A percentile compares a stretch with the other conserved stretches of the same genome.
These are phyloP conservation scores for Neoscytalidium dimidiatum DNA, from an alignment of 2,329 filamentous ascomycete genomes.

Conservation along the genomic window DNA sequence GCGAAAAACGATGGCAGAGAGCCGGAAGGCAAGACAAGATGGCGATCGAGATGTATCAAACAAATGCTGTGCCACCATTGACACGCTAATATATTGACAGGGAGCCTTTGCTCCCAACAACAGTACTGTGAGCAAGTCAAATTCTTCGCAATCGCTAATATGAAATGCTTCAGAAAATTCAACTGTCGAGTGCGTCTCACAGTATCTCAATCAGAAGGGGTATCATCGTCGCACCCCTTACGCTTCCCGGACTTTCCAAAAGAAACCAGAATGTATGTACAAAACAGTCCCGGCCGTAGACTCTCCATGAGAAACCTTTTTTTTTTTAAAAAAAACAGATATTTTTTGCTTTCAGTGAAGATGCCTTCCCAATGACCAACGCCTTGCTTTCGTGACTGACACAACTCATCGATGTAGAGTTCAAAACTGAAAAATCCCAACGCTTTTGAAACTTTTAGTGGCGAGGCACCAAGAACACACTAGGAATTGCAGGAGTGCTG, in stretches of 20 bases:
- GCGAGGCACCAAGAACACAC: not conserved
- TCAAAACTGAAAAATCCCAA: not conserved
- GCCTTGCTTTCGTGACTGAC: constrained; percentile 13
- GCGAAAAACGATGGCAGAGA: too few species aligned
- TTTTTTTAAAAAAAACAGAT: too few species aligned
- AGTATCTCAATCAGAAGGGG: not conserved
- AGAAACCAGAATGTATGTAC: not conserved
- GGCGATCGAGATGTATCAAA: not conserved
- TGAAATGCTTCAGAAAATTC: not conserved
- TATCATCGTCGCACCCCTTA: not conserved
- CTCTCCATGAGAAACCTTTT: not conserved
- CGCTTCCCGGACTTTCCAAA: not conserved
- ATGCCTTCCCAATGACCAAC: constrained; percentile 1
- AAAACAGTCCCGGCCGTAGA: not conserved
- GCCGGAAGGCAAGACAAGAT: not conserved
- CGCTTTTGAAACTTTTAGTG: not conserved
- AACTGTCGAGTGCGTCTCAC: not conserved
- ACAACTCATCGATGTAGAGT: not conserved
- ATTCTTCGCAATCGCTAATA: not conserved
- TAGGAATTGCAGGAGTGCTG: not conserved
- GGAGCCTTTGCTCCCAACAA: not conserved
- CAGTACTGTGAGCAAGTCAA: not conserved
- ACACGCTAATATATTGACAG: not conserved
- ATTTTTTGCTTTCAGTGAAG: not conserved
- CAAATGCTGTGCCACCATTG: not conserved